Evolutionary conservation across 176 grass and related monocot species (phyloP).

Genomic region (Secale cereale): DNA sequence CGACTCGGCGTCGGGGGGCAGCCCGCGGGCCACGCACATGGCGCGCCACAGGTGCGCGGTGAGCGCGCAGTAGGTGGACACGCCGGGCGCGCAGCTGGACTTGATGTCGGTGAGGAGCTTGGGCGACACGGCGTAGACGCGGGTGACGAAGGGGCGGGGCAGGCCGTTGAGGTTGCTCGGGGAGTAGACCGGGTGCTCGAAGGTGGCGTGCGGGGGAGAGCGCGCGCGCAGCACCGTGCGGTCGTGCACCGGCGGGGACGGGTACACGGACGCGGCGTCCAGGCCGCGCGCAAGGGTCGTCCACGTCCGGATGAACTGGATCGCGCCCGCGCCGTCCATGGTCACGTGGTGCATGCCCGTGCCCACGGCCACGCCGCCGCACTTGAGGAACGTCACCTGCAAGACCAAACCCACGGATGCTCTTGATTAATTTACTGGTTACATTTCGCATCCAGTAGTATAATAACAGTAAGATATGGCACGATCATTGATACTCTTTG

Average conservation of each 20-base stretch:
- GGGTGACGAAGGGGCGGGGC: constrained; percentile 45
- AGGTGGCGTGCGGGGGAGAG: constrained; percentile 46
- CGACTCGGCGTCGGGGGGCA: constrained; percentile 34
- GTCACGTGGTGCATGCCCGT: constrained; percentile 68
- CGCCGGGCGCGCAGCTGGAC: constrained; percentile 19
- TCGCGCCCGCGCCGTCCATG: constrained; percentile 51
- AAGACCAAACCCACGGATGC: not conserved
- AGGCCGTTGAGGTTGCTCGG: constrained; percentile 34
- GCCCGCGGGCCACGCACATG: constrained; percentile 54
- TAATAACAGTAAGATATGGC: too few species aligned
- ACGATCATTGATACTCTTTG: not conserved
- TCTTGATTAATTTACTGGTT: too few species aligned
- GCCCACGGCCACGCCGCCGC: constrained; percentile 65
- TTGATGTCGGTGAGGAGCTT: constrained; percentile 48
- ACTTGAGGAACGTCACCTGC: constrained; percentile 75
- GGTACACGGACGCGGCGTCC: not conserved
- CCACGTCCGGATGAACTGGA: constrained; percentile 69
- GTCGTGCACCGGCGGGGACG: constrained; percentile 40
- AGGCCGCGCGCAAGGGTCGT: constrained; percentile 45
- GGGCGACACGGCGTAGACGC: constrained; percentile 43
- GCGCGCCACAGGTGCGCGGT: constrained; percentile 71
- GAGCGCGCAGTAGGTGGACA: constrained; percentile 74
- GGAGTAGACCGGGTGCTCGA: constrained; percentile 68
- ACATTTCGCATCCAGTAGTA: not conserved
- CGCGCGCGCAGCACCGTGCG: constrained; percentile 65